Base-by-base conservation (phyloP, 2,329 filamentous ascomycete genomes). In the Pleoardoris graminearum region DNA sequence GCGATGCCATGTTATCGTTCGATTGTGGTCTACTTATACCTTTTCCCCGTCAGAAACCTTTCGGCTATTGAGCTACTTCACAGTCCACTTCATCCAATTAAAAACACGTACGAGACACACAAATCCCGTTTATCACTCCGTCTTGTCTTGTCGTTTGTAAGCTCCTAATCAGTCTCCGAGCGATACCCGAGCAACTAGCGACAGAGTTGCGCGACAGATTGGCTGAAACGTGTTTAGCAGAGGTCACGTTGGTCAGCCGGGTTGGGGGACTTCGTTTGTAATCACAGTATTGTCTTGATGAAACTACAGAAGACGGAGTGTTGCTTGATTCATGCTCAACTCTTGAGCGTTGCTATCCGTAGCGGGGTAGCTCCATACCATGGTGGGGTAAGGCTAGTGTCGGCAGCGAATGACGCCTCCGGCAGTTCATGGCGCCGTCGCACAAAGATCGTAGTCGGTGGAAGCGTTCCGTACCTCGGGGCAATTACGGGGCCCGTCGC, bases 291-390 rank as follows among this genome's bases (percentile, higher is more conserved):
- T 32, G 19, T n/a, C 19, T 23, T n/a, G 12, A 25, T 25, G 19
- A 7, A 22, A 10, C 25, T 10, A 21, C 14, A 16, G 23, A n/a
- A 10, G 16, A n/a, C 7, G 21, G 30, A 25, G 8, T 27, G 14
- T 16, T 25, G 21, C 5, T 25, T 25, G 11, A 6, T 19, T 22
- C 17, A 11, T 5, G 19, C 17, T 3, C 10, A 10, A 17, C 4
- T 35, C 43, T 32, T 46, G 29, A 16, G 36, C 38, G 49, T 43
- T 47, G 54, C 21, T 32, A 21, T 35, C 43, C 32, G 19, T 58
- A 48, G 65, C 56, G 66, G 65, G 66, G 66, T 64, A 66, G 59
- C 53, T 62, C 42, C 19, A 37, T 30, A 8, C 16, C 1, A 51
- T 60, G 45, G 58, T 51, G 61, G 61, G 63, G 61, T 62, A 59